These are phyloP conservation scores for Panicum hallii DNA, from an alignment of 202 grass and related monocot genomes.

Conservation along the genomic window DNA sequence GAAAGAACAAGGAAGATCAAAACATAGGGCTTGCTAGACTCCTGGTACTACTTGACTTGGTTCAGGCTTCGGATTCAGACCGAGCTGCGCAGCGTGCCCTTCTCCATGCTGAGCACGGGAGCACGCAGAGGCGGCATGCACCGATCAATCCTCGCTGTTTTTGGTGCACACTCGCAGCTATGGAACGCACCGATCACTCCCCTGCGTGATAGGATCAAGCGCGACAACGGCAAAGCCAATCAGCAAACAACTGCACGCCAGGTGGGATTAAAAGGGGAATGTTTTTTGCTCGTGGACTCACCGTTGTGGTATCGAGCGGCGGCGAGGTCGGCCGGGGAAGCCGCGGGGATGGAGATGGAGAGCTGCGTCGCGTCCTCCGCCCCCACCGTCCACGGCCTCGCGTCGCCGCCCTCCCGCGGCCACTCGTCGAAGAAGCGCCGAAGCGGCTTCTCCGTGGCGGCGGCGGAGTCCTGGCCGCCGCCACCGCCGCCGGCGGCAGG, in stretches of 20 bases:
- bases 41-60: neutral
- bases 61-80: neutral
- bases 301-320: slow-evolving; percentile 48
- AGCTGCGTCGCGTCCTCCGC: slow-evolving; percentile 81
- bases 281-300: slow-evolving; percentile 6
- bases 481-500: neutral
- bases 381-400: slow-evolving; percentile 46
- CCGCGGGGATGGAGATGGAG: slow-evolving; percentile 83
- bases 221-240: neutral
- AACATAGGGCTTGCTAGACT: neutral
- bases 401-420: slow-evolving; percentile 51
- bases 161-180: neutral
- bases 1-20: neutral
- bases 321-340: slow-evolving; percentile 55
- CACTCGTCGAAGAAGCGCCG: slow-evolving; percentile 87
- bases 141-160: neutral
- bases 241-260: neutral
- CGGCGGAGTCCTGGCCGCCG: no score
- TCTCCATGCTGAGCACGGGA: neutral
- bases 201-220: neutral
- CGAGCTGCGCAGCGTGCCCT: neutral
- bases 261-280: neutral
- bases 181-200: neutral
- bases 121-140: neutral
- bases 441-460: slow-evolving; percentile 56